Evolutionary conservation across 768 basidiomycete species (phyloP).

Genomic region (Leccinum variicolor): DNA sequence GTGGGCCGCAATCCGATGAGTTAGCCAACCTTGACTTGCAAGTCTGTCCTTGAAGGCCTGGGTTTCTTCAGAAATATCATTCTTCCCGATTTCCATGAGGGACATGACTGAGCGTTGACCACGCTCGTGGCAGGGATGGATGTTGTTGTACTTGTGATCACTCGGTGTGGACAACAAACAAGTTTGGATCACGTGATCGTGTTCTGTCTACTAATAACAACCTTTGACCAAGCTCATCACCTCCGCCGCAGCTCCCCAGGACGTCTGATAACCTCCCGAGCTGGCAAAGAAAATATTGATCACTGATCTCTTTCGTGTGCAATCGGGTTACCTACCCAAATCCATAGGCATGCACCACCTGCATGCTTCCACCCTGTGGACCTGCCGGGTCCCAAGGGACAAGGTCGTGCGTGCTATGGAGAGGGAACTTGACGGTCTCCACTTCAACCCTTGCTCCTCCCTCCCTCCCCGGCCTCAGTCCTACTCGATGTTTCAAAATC

Average conservation of each 20-base stretch:
- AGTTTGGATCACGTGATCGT: slow-evolving; percentile 32
- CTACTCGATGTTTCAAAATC: slow-evolving; percentile 54
- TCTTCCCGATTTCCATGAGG: slow-evolving; percentile 36
- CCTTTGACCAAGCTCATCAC: slow-evolving; percentile 29
- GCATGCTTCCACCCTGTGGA: slow-evolving; percentile 22
- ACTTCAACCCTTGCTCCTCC: slow-evolving; percentile 57
- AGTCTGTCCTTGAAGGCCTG: slow-evolving; percentile 34
- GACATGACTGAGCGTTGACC: slow-evolving; percentile 29
- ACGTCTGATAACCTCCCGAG: slow-evolving; percentile 37
- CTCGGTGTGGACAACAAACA: slow-evolving; percentile 20
- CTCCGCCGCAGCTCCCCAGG: slow-evolving; percentile 44
- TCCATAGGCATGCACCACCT: slow-evolving; percentile 58
- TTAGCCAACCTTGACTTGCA: slow-evolving; percentile 34
- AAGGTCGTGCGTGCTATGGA: slow-evolving; percentile 17
- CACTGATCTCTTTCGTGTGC: background rate
- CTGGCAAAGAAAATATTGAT: slow-evolving; percentile 22
- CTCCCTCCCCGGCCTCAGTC: slow-evolving; percentile 51
- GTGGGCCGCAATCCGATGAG: background rate
- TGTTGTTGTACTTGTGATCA: slow-evolving; percentile 7
- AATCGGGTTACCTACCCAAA: slow-evolving; percentile 41
- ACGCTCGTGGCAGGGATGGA: slow-evolving; percentile 14
- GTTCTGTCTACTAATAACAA: slow-evolving; percentile 4
- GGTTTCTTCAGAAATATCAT: slow-evolving; percentile 38
- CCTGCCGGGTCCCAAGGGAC: slow-evolving; percentile 16
- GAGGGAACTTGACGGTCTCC: slow-evolving; percentile 39